These are phyloP conservation scores for Solanum aculeatissimum DNA, from an alignment of 305 asterid genomes.

Conservation along the genomic window DNA sequence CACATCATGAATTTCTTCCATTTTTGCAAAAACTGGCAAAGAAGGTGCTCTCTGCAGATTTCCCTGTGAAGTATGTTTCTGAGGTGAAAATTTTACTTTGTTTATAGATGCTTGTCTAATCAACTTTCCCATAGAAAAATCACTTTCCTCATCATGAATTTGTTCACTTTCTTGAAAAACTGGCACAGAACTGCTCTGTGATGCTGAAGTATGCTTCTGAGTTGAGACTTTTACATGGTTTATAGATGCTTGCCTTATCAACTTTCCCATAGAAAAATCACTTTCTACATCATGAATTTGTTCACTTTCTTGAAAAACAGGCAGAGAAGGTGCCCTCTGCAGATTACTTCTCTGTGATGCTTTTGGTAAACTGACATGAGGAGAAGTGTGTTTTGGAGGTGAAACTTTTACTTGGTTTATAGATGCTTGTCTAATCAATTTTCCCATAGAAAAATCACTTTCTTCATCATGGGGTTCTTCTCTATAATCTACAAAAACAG, in stretches of 20 bases:
- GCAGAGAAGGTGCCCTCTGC: slow-evolving; percentile 17
- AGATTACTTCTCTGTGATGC: neutral
- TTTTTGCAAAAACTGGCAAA: slow-evolving; percentile 5
- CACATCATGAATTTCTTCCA: slow-evolving; percentile 23
- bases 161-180: slow-evolving; percentile 5
- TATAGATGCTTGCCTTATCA: slow-evolving; percentile 54
- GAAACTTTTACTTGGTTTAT: slow-evolving; percentile 8
- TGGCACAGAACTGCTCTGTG: slow-evolving; percentile 9
- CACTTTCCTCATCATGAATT: slow-evolving; percentile 39
- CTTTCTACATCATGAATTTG: slow-evolving; percentile 33
- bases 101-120: slow-evolving; percentile 54
- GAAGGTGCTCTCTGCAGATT: slow-evolving; percentile 15
- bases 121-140: slow-evolving; percentile 48
- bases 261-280: slow-evolving; percentile 46
- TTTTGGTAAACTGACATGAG: neutral
- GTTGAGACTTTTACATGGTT: neutral
- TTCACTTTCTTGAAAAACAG: slow-evolving; percentile 3
- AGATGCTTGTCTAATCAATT: slow-evolving; percentile 58
- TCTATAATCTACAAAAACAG: neutral
- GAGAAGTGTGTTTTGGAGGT: neutral
- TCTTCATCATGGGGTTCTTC: slow-evolving; percentile 40
- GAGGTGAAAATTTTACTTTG: neutral
- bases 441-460: slow-evolving; percentile 54
- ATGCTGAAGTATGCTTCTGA: neutral
- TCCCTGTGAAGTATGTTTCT: neutral